Percentiles rank a stretch among this genome's conserved stretches.
These are phyloP conservation scores for Rhodotorula taiwanensis DNA, from an alignment of 768 basidiomycete genomes.

Conservation along the genomic window DNA sequence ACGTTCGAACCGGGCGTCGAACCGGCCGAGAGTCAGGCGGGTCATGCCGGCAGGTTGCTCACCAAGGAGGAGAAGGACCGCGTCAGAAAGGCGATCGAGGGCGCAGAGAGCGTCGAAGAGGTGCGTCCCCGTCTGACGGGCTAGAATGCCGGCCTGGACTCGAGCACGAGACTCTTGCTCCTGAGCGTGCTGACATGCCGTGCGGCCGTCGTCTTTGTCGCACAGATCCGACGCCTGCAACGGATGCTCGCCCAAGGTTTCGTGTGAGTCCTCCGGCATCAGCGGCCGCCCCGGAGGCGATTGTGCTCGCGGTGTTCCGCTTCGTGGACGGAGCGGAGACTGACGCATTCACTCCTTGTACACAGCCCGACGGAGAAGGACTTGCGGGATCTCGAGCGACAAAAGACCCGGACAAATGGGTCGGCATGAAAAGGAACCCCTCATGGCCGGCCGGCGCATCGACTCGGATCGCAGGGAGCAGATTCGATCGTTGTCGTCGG, in stretches of 20 bases:
- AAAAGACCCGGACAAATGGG: constrained; percentile 9
- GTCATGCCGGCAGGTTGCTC: constrained; percentile 75
- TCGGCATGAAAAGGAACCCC: neutral
- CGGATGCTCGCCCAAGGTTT: constrained; percentile 56
- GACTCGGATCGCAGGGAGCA: no score
- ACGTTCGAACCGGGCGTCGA: constrained; percentile 43
- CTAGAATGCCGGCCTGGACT: neutral
- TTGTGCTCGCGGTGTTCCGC: constrained; percentile 59
- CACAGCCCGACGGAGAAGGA: constrained; percentile 57
- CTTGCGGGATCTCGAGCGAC: constrained; percentile 53
- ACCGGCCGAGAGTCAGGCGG: constrained; percentile 46
- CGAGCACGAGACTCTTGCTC: neutral
- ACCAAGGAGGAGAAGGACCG: constrained; percentile 84
- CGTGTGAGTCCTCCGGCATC: constrained; percentile 48
- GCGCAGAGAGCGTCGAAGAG: constrained; percentile 85
- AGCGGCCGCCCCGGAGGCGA: no score
- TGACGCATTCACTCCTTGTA: no score
- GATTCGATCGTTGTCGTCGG: no score
- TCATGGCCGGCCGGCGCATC: no score
- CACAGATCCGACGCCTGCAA: constrained; percentile 21
- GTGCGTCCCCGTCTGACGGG: constrained; percentile 47
- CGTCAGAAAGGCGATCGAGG: constrained; percentile 78
- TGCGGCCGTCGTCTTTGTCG: neutral
- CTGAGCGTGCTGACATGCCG: neutral
- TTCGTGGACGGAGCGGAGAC: no score